These are phyloP conservation scores for Annona cherimola DNA, from an alignment of 164 flowering plant species.

Conservation along the genomic window DNA sequence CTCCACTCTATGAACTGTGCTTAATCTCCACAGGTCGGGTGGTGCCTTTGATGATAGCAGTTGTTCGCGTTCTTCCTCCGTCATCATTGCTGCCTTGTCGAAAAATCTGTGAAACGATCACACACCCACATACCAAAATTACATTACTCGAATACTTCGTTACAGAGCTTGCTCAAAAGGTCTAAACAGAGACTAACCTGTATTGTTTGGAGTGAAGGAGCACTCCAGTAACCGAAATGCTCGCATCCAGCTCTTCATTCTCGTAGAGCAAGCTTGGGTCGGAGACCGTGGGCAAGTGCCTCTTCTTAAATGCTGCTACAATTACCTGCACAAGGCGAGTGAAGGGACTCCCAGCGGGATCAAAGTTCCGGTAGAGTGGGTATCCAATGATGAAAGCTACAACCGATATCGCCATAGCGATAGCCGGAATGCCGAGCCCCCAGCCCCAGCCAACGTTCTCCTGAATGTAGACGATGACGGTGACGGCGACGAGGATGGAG, in stretches of 20 bases:
- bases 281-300: conserved; percentile 33
- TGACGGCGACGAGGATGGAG: conserved; percentile 60
- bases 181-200: conserved; percentile 31
- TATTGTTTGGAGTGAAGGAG: conserved; percentile 56
- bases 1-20: conserved; percentile 75
- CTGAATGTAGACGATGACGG: conserved; percentile 75
- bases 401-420: conserved; percentile 56
- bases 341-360: conserved; percentile 80
- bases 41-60: conserved; percentile 8
- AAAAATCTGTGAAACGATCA: conserved; percentile 36
- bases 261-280: conserved; percentile 48
- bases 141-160: too few relatives aligned
- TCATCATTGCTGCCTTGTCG: conserved; percentile 75
- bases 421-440: conserved; percentile 73
- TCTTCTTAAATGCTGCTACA: conserved; percentile 60
- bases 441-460: conserved; percentile 87
- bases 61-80: conserved; percentile 35
- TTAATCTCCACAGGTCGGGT: conserved; percentile 63
- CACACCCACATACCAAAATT: neutral
- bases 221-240: conserved; percentile 58
- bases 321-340: conserved; percentile 62
- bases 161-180: neutral
- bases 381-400: conserved; percentile 48
- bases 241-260: conserved; percentile 60
- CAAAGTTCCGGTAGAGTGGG: conserved; percentile 54